Conservation (phyloP, 1,284 basidiomycete genomes). For the Rhodotorula sp. region DNA sequence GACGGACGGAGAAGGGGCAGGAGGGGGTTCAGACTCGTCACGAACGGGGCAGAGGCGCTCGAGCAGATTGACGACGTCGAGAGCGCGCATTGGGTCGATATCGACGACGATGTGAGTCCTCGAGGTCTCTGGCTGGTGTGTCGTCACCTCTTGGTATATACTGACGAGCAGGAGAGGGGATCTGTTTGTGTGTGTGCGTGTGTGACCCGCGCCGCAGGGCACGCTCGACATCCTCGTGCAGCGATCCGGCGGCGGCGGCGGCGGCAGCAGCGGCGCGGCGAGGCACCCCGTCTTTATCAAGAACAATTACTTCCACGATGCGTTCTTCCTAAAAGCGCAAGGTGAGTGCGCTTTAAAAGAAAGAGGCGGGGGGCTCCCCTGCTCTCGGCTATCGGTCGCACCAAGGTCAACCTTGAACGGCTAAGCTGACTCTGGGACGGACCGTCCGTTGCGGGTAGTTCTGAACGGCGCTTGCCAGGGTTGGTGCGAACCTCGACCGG, state of each 20-base stretch:
- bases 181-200: no score
- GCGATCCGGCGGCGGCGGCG: conserved; percentile 63
- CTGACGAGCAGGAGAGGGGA: neutral
- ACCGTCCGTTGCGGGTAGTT: conserved; percentile 56
- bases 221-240: conserved; percentile 91
- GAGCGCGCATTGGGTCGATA: conserved; percentile 78
- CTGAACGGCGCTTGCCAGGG: conserved; percentile 89
- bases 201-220: conserved; percentile 58
- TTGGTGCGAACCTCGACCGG: conserved; percentile 66
- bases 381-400: no score
- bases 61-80: conserved; percentile 72
- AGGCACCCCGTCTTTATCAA: conserved; percentile 73
- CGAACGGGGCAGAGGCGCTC: conserved; percentile 64
- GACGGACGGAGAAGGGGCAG: conserved; percentile 48
- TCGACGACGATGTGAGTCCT: conserved; percentile 86
- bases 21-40: conserved; percentile 65
- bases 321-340: conserved; percentile 96
- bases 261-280: conserved; percentile 51
- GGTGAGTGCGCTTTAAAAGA: conserved; percentile 42
- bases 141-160: no score
- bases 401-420: no score
- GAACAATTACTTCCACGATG: conserved; percentile 98
- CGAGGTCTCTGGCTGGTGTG: neutral
- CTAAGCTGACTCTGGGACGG: conserved; percentile 50
- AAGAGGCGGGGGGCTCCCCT: no score